A percentile compares a stretch with the other conserved stretches of the same genome.
Evolutionary conservation across 2,329 filamentous ascomycete species (phyloP).

Genomic region (Pyricularia grisea): DNA sequence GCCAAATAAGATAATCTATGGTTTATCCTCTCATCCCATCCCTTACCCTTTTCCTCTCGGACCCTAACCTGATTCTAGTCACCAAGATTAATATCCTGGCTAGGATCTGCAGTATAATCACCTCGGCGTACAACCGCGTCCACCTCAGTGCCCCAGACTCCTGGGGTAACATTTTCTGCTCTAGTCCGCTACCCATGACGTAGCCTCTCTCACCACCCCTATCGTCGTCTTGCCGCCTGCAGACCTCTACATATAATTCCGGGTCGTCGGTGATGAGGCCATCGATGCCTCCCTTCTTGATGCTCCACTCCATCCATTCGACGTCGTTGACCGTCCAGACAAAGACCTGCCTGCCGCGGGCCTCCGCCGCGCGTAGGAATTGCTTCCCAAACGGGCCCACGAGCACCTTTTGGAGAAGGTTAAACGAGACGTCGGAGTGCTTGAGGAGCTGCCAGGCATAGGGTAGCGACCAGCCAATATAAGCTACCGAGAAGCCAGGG

Average conservation of each 20-base stretch:
- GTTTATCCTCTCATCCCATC: slow-evolving; percentile 7
- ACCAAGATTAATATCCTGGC: slow-evolving; percentile 6
- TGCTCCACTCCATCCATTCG: slow-evolving; percentile 72
- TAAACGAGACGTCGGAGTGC: slow-evolving; percentile 63
- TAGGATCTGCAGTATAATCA: slow-evolving; percentile 6
- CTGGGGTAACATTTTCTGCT: slow-evolving; percentile 6
- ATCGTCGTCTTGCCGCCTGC: slow-evolving; percentile 20
- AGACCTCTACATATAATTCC: slow-evolving; percentile 54
- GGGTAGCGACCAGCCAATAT: slow-evolving; percentile 56
- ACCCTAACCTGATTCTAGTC: slow-evolving; percentile 7
- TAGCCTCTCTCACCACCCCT: background rate
- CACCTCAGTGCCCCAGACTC: slow-evolving; percentile 1
- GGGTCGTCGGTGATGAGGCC: slow-evolving; percentile 85
- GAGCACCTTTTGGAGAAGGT: slow-evolving; percentile 61
- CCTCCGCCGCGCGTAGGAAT: slow-evolving; percentile 55
- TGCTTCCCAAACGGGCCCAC: slow-evolving; percentile 55
- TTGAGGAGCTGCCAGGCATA: slow-evolving; percentile 64
- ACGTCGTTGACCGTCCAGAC: slow-evolving; percentile 84
- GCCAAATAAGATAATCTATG: background rate
- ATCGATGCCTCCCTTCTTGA: slow-evolving; percentile 51
- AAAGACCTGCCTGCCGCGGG: slow-evolving; percentile 51
- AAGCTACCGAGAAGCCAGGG: slow-evolving; percentile 52
- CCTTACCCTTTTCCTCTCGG: slow-evolving; percentile 6
- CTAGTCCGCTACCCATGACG: background rate
- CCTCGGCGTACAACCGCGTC: slow-evolving; percentile 7